Evolutionary conservation across 257 asterid species (phyloP).

Genomic region (Thymus mandschuricus): DNA sequence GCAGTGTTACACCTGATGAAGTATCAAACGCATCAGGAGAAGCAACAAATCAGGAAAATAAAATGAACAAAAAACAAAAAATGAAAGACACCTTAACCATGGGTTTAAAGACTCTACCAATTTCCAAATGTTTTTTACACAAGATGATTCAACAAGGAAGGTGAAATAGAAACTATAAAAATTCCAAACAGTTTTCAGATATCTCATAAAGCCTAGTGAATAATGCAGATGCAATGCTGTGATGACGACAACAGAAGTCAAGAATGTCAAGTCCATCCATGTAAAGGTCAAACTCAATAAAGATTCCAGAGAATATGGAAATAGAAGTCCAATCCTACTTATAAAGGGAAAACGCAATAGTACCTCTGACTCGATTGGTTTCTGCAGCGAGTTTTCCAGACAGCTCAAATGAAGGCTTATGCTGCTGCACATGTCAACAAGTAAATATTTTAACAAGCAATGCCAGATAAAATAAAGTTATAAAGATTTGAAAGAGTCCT

Average conservation of each 20-base stretch:
- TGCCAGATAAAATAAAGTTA: background rate
- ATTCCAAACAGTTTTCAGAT: background rate
- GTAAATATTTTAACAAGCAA: slow-evolving; percentile 14
- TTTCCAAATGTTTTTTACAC: slow-evolving; percentile 3
- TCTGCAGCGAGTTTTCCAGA: slow-evolving; percentile 99
- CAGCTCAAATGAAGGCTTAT: slow-evolving; percentile 95
- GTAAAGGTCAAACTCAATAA: background rate
- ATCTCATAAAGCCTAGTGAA: background rate
- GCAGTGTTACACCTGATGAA: slow-evolving; percentile 78
- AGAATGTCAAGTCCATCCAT: background rate
- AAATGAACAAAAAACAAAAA: background rate
- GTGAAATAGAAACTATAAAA: background rate
- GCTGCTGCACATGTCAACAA: slow-evolving; percentile 63
- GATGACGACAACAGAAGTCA: background rate
- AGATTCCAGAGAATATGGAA: background rate
- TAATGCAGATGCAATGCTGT: background rate
- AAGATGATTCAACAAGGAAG: background rate
- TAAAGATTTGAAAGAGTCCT: background rate
- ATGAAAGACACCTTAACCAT: background rate
- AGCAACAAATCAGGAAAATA: background rate
- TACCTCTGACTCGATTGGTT: slow-evolving; percentile 93
- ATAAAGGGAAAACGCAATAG: background rate
- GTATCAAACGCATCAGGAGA: slow-evolving; percentile 35
- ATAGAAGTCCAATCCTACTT: slow-evolving; percentile 1
- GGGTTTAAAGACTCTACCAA: slow-evolving; percentile 14